Base-by-base conservation (phyloP, 352 stramenopile genomes). In the Phytophthora palmivora region DNA sequence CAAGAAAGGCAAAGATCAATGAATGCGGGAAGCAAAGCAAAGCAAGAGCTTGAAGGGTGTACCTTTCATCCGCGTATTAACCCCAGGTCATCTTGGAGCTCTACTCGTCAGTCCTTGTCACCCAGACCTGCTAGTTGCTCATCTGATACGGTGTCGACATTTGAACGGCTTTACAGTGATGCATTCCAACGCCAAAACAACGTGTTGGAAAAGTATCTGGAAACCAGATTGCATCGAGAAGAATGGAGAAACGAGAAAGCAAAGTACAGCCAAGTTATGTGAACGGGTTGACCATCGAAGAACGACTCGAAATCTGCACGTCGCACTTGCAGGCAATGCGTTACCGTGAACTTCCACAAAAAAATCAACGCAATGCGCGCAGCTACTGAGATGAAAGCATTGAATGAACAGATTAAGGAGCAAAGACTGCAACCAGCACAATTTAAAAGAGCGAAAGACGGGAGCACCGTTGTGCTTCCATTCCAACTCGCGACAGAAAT, bases 111-210 rank as follows among this genome's bases (percentile, higher is more conserved):
- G 3, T 45, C 18, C 9, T 53, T 22, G 5, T 19, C 50, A 33
- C n/a, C 2, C 21, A 43, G 45, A 24, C 24, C 39, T 30, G 3
- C 11, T 33, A 7, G 30, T 24, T 28, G 24, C 6, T 48, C 36
- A 32, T 58, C 61, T 26, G 37, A 47, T 50, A 58, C 36, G 3
- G 18, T 60, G 30, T 69, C 59, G 18, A 60, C 62, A 22, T 89
- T 85, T 41, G 70, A 87, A 22, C 70, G 80, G 1, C 71, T 89
- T 3, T 89, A 89, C 28, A 63, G 54, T 15, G 79, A 89, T 38
- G 77, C 77, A 3, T 79, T 78, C 42, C 60, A 77, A n/a, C 79
- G 79, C 0, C 77, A 87, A 42, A 79, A 76, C 43, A 77, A 78
- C 36, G 63, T 72, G 2, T 26, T 78, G 3, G 60, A 68, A 8